Evolutionary conservation across 768 basidiomycete species (phyloP).

Genomic region (Hypsizygus marmoreus): DNA sequence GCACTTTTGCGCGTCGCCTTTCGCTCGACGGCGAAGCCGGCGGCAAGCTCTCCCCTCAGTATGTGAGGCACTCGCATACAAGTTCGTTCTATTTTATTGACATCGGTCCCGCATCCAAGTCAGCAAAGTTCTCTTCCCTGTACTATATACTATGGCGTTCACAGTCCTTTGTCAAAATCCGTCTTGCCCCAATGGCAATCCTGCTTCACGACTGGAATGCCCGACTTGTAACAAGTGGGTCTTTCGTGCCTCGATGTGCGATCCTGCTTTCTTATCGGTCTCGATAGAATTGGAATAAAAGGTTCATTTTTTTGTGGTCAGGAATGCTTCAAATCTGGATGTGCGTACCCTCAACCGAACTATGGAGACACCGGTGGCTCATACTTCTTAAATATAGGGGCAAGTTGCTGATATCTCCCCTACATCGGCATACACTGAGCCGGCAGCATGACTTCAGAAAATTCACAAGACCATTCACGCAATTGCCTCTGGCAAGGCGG

Average conservation of each 20-base stretch:
- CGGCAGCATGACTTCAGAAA: constrained; percentile 53
- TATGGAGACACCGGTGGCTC: too few species aligned
- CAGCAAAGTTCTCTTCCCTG: too few species aligned
- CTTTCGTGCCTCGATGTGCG: constrained; percentile 6
- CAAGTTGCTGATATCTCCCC: constrained; percentile 17
- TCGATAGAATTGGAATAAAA: constrained; percentile 74
- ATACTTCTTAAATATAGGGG: constrained; percentile 23
- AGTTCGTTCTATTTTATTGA: too few species aligned
- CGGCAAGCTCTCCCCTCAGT: too few species aligned
- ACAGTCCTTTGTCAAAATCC: constrained; percentile 70
- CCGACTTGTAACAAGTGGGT: constrained; percentile 91
- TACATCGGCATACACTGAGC: constrained; percentile 7
- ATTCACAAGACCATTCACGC: constrained; percentile 78
- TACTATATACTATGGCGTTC: constrained; percentile 27
- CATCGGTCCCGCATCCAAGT: too few species aligned
- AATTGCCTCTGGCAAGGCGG: constrained; percentile 40
- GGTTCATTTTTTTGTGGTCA: constrained; percentile 94
- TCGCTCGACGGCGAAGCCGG: too few species aligned
- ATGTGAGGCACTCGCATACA: too few species aligned
- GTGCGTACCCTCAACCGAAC: too few species aligned
- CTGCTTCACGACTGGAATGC: constrained; percentile 85
- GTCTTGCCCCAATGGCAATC: constrained; percentile 77
- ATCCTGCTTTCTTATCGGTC: constrained; percentile 17
- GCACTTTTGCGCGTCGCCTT: too few species aligned
- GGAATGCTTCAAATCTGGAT: constrained; percentile 94